phyloP scores from a whole-genome alignment of 2,329 filamentous ascomycete genomes.

The Didymella glomerata region DNA sequence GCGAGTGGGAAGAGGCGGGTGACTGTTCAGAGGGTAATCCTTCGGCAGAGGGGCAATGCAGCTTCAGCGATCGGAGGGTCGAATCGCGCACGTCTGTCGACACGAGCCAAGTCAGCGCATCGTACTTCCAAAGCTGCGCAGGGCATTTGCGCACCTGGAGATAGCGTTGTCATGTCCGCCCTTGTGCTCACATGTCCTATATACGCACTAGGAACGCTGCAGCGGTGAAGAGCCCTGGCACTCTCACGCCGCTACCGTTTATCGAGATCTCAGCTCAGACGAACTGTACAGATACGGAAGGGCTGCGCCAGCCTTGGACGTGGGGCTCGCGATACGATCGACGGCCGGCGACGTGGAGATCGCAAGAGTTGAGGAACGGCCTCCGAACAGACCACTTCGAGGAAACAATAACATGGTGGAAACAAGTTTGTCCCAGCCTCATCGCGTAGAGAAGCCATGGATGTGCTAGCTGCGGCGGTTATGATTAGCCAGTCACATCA shows the following conservation, averaged over 20 bases:
- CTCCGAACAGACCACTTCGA: constrained; percentile 7
- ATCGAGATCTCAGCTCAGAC: constrained; percentile 18
- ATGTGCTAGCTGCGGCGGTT: constrained; percentile 24
- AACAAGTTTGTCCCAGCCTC: constrained; percentile 21
- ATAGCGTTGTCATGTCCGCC: constrained; percentile 38
- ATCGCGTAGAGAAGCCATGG: constrained; percentile 16
- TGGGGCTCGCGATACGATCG: constrained; percentile 20
- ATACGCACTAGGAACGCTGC: constrained; percentile 13
- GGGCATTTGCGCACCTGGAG: constrained; percentile 32
- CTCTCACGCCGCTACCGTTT: constrained; percentile 12
- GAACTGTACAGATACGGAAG: constrained; percentile 9
- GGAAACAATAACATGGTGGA: constrained; percentile 10
- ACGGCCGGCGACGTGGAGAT: constrained; percentile 15
- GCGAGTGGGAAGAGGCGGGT: constrained; percentile 29
- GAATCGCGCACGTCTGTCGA: constrained; percentile 48
- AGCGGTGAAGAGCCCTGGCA: constrained; percentile 19
- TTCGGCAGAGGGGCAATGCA: constrained; percentile 50
- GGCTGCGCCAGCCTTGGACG: constrained; percentile 15
- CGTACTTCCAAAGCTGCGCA: constrained; percentile 19
- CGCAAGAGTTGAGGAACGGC: constrained; percentile 2
- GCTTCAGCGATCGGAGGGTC: constrained; percentile 48
- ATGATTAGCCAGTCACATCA: constrained; percentile 23
- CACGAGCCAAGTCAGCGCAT: constrained; percentile 34
- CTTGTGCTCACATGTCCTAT: constrained; percentile 22
- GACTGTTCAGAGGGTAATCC: constrained; percentile 34